A percentile compares a stretch with the other conserved stretches of the same genome.
These are phyloP conservation scores for Termitomyces heimii DNA, from an alignment of 768 basidiomycete genomes.

Conservation along the genomic window DNA sequence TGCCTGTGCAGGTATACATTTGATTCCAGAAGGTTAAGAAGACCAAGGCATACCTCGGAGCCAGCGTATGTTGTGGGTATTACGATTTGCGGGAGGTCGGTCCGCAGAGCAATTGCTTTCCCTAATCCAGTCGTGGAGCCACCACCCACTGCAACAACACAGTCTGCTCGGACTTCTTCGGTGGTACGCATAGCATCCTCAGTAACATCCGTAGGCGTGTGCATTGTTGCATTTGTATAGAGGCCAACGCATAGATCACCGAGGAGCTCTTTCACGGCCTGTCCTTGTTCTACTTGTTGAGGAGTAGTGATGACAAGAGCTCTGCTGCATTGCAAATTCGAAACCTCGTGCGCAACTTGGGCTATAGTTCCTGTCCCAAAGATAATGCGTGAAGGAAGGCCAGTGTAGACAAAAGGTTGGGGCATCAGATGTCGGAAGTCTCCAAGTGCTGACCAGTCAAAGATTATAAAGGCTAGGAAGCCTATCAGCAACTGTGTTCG, in stretches of 20 bases:
- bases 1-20: conserved; percentile 10
- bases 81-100: conserved; percentile 32
- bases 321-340: conserved; percentile 22
- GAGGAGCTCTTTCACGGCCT: conserved; percentile 14
- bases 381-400: conserved; percentile 29
- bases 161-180: conserved; percentile 23
- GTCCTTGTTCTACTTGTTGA: conserved; percentile 22
- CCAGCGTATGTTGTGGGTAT: conserved; percentile 35
- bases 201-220: conserved; percentile 32
- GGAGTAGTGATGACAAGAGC: conserved; percentile 30
- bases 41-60: conserved; percentile 21
- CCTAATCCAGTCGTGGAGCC: conserved; percentile 32
- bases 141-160: conserved; percentile 30
- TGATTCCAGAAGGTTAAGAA: not conserved
- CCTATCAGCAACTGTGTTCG: not conserved
- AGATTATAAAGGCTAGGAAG: not conserved
- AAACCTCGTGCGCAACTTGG: conserved; percentile 24
- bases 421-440: conserved; percentile 11
- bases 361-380: conserved; percentile 29
- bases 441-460: not conserved
- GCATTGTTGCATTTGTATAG: conserved; percentile 34
- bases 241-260: conserved; percentile 22
- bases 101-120: conserved; percentile 33
- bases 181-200: conserved; percentile 24
- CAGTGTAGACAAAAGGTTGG: conserved; percentile 31